A percentile compares a stretch with the other conserved stretches of the same genome.
phyloP scores from a whole-genome alignment of 768 basidiomycete genomes.

The Boletus subparvulus region DNA sequence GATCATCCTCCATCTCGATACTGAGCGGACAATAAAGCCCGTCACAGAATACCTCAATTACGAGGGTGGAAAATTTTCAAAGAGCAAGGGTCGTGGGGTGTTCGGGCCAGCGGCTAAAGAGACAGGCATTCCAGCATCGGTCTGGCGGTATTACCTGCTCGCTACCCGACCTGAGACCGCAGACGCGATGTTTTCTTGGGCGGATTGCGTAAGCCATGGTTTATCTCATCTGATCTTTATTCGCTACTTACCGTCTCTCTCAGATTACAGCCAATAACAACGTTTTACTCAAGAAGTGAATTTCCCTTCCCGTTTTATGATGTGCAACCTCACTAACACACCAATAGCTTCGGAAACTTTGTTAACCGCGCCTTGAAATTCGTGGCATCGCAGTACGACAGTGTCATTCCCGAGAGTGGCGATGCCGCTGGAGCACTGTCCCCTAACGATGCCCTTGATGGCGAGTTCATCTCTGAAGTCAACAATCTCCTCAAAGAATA shows the following conservation, averaged over 20 bases:
- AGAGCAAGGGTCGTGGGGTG: slow-evolving; percentile 94
- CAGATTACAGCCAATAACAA: slow-evolving; percentile 93
- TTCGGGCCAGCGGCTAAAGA: slow-evolving; percentile 94
- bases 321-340: background rate
- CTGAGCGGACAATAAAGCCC: background rate
- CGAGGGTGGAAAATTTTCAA: slow-evolving; percentile 98
- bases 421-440: slow-evolving; percentile 71
- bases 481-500: slow-evolving; percentile 80
- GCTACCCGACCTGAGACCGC: slow-evolving; percentile 90
- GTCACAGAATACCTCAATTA: slow-evolving; percentile 91
- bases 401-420: slow-evolving; percentile 76
- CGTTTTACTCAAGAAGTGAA: slow-evolving; percentile 88
- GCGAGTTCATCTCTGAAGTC: slow-evolving; percentile 75
- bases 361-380: slow-evolving; percentile 95
- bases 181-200: slow-evolving; percentile 97
- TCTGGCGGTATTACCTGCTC: slow-evolving; percentile 96
- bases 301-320: background rate
- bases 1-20: slow-evolving; percentile 14
- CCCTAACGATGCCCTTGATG: slow-evolving; percentile 62
- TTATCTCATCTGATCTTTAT: background rate
- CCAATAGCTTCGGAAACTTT: slow-evolving; percentile 87
- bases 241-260: background rate
- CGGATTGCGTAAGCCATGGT: slow-evolving; percentile 69
- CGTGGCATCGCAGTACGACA: slow-evolving; percentile 77
- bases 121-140: slow-evolving; percentile 89